Conservation (phyloP, 169 alveolate species). For the Pseudocohnilembus persalinus region DNA sequence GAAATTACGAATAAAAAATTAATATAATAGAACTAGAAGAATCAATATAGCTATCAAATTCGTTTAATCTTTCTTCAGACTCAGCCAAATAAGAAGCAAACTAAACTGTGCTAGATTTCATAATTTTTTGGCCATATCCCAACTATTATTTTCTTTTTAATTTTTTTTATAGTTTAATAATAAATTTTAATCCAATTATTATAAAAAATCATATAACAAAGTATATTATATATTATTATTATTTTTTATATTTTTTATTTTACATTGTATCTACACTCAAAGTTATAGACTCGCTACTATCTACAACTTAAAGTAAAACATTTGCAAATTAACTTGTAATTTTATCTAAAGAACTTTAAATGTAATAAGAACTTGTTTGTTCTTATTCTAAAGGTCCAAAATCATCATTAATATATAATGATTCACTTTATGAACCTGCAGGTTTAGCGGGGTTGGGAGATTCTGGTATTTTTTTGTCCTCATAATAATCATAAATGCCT, state of each 20-base stretch:
- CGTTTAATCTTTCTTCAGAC: background rate
- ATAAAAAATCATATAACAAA: too few species aligned
- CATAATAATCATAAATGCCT: background rate
- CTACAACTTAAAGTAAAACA: background rate
- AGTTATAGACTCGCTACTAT: background rate
- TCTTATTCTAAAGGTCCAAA: background rate
- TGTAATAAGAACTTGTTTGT: background rate
- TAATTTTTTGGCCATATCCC: too few species aligned
- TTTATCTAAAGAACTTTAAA: background rate
- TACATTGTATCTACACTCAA: background rate
- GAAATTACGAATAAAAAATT: background rate
- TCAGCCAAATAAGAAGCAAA: too few species aligned
- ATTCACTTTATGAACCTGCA: background rate
- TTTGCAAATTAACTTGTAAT: background rate
- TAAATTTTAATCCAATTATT: too few species aligned
- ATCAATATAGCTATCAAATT: background rate
- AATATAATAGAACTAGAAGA: background rate
- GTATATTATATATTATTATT: too few species aligned
- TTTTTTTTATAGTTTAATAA: too few species aligned
- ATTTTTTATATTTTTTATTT: too few species aligned
- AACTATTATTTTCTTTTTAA: too few species aligned
- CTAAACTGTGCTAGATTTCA: too few species aligned
- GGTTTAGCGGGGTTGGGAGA: background rate
- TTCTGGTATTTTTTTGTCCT: background rate
- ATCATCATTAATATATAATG: background rate